phyloP scores from a whole-genome alignment of 2,329 filamentous ascomycete genomes.

The Colletotrichum neosansevieriae region DNA sequence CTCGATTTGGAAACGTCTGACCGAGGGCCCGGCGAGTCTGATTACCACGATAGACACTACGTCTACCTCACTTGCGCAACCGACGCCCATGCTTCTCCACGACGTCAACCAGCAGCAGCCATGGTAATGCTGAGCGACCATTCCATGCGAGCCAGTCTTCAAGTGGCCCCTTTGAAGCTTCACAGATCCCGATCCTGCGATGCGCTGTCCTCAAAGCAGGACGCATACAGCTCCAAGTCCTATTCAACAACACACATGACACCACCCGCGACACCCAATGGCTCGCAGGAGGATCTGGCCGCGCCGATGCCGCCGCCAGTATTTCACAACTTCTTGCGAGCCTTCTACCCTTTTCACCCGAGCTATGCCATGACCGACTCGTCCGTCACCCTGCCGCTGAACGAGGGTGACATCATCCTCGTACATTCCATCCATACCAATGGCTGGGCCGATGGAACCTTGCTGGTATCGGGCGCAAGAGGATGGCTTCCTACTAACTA shows the following conservation, averaged over 20 bases:
- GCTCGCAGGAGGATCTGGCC: conserved; percentile 70
- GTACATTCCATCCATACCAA: conserved; percentile 98
- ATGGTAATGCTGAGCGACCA: conserved; percentile 62
- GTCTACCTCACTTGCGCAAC: conserved; percentile 6
- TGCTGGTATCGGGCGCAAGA: conserved; percentile 85
- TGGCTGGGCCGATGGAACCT: conserved; percentile 96
- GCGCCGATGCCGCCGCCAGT: conserved; percentile 67
- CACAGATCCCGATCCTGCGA: conserved; percentile 54
- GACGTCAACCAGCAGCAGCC: conserved; percentile 51
- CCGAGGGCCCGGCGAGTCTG: conserved; percentile 3
- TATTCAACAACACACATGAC: conserved; percentile 75
- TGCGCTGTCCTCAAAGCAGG: conserved; percentile 45
- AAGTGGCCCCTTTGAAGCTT: conserved; percentile 70
- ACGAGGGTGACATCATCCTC: conserved; percentile 90
- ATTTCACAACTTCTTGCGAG: conserved; percentile 95
- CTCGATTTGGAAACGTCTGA: conserved; percentile 3
- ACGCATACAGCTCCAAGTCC: conserved; percentile 52
- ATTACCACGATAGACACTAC: not conserved
- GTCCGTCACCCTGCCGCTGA: conserved; percentile 88
- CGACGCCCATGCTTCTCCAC: conserved; percentile 53
- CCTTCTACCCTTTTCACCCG: conserved; percentile 93
- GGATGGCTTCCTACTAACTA: conserved; percentile 99
- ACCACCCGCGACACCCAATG: conserved; percentile 80
- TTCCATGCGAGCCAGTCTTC: conserved; percentile 67
- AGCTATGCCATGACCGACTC: conserved; percentile 81